Evolutionary conservation across 139 green algal genomes (phyloP), one percentile per base, ranked within the genome.

Genomic region (Chlorella sp.): DNA sequence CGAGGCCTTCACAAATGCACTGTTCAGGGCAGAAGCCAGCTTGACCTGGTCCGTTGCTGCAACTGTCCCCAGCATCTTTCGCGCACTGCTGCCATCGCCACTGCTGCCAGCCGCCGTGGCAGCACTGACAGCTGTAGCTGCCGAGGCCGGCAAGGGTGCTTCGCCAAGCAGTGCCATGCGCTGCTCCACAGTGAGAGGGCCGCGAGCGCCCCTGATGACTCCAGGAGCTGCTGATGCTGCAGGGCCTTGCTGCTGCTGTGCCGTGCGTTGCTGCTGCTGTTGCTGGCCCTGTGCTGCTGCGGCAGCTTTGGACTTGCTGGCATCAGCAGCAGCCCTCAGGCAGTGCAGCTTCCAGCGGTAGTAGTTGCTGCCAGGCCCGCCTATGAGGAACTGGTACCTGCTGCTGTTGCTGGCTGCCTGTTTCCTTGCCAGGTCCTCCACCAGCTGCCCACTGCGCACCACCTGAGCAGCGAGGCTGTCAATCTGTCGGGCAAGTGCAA

Each of bases 391-490:
- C 1, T 2, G 2, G 61, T 67, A 62, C 42, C 66, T 67, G 49
- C 29, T 31, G 27, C 49, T 49, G 42, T 10, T 55, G 42, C 10
- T 55, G 42, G 42, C 17, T 62, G 93, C 85, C 59, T 84, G 77
- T 74, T 91, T 73, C 31, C 78, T 62, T 31, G 88, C 93, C 20
- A 98, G 76, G 2, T 79, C 71, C 74, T 97, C 94, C 66, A 97
- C 90, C 5, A 77, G 69, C 26, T 73, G 65, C 27, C 94, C 94
- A 62, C 93, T 94, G 42, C 90, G 85, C 0, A 90, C 92, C 30
- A 97, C 91, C 66, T 90, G 92, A 0, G 78, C 74, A 2, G 78
- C 78, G 29, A 96, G 67, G 33, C 74, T 85, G 61, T 97, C 92
- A 17, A 94, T 92, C 32, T 85, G 78, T 61, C 84, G 78, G 0